phyloP scores from a whole-genome alignment of 2,329 filamentous ascomycete species.

The Fusarium compactum region DNA sequence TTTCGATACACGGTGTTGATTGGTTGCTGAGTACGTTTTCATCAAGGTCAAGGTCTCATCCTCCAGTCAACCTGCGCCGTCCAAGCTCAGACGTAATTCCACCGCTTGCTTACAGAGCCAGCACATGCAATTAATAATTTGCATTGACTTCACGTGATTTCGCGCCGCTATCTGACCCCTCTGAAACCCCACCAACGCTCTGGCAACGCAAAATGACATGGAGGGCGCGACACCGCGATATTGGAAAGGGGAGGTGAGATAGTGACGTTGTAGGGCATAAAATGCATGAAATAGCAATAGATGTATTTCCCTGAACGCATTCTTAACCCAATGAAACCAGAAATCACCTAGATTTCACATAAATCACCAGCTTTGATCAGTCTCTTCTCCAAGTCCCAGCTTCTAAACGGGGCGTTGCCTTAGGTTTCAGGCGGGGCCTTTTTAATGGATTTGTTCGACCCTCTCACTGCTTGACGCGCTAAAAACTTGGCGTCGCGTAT shows the following conservation, averaged over 20 bases:
- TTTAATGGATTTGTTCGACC: constrained; percentile 48
- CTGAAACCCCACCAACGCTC: constrained; percentile 33
- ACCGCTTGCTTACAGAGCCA: constrained; percentile 32
- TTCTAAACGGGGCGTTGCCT: constrained; percentile 41
- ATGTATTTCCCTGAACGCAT: neutral
- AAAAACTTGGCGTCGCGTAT: constrained; percentile 52
- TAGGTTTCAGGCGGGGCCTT: constrained; percentile 44
- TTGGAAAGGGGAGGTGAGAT: constrained; percentile 14
- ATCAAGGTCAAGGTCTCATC: constrained; percentile 29
- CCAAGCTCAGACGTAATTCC: constrained; percentile 25
- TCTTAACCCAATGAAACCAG: neutral
- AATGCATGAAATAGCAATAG: constrained; percentile 2
- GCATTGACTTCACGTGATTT: constrained; percentile 40
- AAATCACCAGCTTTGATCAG: constrained; percentile 19
- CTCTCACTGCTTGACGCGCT: constrained; percentile 49
- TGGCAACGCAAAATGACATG: constrained; percentile 33
- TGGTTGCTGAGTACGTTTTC: constrained; percentile 33
- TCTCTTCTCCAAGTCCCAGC: constrained; percentile 14
- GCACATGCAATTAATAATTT: constrained; percentile 45
- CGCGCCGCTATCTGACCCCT: constrained; percentile 35
- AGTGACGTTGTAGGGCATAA: neutral
- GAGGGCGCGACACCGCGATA: constrained; percentile 35
- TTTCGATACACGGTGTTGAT: constrained; percentile 25
- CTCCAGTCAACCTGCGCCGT: constrained; percentile 38
- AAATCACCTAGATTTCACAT: neutral